Evolutionary conservation across 768 basidiomycete genomes (phyloP).

Genomic region (Lactarius evosmus): DNA sequence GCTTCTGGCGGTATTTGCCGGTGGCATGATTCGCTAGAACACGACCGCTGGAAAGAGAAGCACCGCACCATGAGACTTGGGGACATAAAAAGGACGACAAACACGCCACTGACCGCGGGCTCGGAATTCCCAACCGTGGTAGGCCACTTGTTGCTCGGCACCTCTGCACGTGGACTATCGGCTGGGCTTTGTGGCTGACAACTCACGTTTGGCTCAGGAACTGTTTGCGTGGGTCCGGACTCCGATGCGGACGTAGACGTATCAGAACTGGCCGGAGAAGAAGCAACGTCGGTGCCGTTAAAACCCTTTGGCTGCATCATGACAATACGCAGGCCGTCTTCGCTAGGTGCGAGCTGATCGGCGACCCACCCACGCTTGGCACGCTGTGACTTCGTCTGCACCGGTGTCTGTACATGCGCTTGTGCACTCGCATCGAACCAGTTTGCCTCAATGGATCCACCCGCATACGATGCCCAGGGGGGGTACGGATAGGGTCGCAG

Average conservation of each 20-base stretch:
- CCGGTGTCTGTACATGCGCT: slow-evolving; percentile 3
- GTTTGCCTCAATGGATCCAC: slow-evolving; percentile 6
- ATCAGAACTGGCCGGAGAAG: slow-evolving; percentile 1
- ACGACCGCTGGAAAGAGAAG: slow-evolving; percentile 26
- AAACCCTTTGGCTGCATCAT: slow-evolving; percentile 18
- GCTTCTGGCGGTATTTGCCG: slow-evolving; percentile 35
- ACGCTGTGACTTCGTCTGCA: slow-evolving; percentile 9
- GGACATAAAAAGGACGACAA: not conserved
- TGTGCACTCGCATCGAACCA: slow-evolving; percentile 16
- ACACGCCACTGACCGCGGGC: slow-evolving; percentile 5
- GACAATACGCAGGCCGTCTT: slow-evolving; percentile 19
- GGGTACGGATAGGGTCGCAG: slow-evolving; percentile 29
- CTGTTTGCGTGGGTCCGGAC: not conserved
- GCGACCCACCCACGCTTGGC: slow-evolving; percentile 7
- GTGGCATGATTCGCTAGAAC: slow-evolving; percentile 40
- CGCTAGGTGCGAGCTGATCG: not conserved
- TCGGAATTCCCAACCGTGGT: not conserved
- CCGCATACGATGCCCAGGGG: slow-evolving; percentile 17
- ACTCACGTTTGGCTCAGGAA: not conserved
- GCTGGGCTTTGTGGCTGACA: not conserved
- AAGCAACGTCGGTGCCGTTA: not conserved
- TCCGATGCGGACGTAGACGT: not conserved
- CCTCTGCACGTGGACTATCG: not conserved
- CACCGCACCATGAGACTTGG: not conserved
- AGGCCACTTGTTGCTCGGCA: not conserved